Percentiles rank a stretch among this genome's conserved stretches.
phyloP scores from a whole-genome alignment of 306 rosid species.

The Pueraria montana region DNA sequence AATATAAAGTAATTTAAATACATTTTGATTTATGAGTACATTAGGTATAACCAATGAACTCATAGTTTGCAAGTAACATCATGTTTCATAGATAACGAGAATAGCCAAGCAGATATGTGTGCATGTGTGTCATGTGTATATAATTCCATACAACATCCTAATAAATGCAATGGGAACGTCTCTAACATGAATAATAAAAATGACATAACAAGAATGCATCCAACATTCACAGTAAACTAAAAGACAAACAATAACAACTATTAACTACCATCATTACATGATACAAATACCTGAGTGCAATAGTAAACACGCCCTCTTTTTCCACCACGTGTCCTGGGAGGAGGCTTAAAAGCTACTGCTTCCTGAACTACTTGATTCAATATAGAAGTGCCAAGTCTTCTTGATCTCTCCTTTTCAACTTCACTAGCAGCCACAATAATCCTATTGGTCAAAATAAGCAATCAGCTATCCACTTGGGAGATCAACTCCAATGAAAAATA shows the following conservation, averaged over 20 bases:
- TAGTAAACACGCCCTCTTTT: slow-evolving; percentile 95
- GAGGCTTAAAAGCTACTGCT: slow-evolving; percentile 92
- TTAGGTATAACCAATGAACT: slow-evolving; percentile 1
- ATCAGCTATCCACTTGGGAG: slow-evolving; percentile 43
- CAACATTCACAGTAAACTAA: slow-evolving; percentile 25
- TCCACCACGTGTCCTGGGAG: slow-evolving; percentile 93
- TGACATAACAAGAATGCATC: slow-evolving; percentile 18
- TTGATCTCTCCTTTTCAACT: slow-evolving; percentile 93
- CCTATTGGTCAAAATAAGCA: slow-evolving; percentile 62
- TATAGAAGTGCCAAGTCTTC: slow-evolving; percentile 88
- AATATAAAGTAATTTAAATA: slow-evolving; percentile 9
- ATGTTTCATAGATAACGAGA: no score
- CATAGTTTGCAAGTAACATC: no score
- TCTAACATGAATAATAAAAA: slow-evolving; percentile 31
- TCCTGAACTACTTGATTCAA: slow-evolving; percentile 92
- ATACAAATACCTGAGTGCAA: slow-evolving; percentile 81
- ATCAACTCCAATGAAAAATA: slow-evolving; percentile 36
- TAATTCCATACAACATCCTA: neutral
- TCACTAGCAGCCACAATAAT: slow-evolving; percentile 85
- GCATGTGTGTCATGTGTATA: no score
- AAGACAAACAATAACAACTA: slow-evolving; percentile 29
- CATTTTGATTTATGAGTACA: neutral
- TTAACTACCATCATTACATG: slow-evolving; percentile 17
- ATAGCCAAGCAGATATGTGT: no score
- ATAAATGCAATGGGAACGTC: neutral